Percentiles rank a stretch among this genome's conserved stretches.
These are phyloP conservation scores for Lasiosphaeria miniovina DNA, from an alignment of 495 filamentous ascomycete species.

Conservation along the genomic window DNA sequence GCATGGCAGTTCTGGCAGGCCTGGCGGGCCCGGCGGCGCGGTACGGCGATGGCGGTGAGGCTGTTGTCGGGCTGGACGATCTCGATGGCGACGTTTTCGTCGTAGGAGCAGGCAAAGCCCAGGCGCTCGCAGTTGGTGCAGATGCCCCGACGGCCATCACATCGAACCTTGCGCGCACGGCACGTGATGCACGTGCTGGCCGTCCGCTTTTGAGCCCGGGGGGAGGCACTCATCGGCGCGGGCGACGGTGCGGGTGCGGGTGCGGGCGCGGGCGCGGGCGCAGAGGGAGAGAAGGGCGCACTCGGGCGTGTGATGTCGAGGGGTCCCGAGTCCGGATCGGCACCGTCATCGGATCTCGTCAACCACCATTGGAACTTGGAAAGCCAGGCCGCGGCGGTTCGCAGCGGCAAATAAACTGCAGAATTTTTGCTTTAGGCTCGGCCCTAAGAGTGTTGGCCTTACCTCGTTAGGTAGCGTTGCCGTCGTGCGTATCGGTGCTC, in stretches of 20 bases:
- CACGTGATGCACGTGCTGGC: conserved; percentile 44
- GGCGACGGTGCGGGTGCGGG: background rate
- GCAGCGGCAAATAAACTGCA: no score
- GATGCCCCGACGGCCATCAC: conserved; percentile 43
- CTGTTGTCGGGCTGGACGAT: conserved; percentile 27
- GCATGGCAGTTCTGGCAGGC: conserved; percentile 49
- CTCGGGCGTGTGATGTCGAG: no score
- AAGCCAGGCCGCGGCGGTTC: no score
- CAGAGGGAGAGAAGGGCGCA: background rate
- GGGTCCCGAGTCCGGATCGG: no score
- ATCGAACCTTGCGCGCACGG: conserved; percentile 49
- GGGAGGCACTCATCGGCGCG: conserved; percentile 25
- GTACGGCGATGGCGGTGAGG: conserved; percentile 34
- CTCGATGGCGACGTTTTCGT: conserved; percentile 33
- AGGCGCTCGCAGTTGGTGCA: conserved; percentile 51
- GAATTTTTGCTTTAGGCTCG: no score
- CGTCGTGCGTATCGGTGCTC: no score
- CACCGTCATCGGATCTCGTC: no score
- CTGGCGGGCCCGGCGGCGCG: conserved; percentile 46
- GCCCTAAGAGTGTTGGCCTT: no score
- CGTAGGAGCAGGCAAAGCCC: conserved; percentile 48
- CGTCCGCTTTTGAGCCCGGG: conserved; percentile 29
- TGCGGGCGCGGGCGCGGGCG: background rate
- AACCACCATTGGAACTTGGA: no score
- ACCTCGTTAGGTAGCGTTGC: no score